A percentile compares a stretch with the other conserved stretches of the same genome.
Evolutionary conservation across 257 asterid genomes (phyloP).

Genomic region (Echites panduratus): DNA sequence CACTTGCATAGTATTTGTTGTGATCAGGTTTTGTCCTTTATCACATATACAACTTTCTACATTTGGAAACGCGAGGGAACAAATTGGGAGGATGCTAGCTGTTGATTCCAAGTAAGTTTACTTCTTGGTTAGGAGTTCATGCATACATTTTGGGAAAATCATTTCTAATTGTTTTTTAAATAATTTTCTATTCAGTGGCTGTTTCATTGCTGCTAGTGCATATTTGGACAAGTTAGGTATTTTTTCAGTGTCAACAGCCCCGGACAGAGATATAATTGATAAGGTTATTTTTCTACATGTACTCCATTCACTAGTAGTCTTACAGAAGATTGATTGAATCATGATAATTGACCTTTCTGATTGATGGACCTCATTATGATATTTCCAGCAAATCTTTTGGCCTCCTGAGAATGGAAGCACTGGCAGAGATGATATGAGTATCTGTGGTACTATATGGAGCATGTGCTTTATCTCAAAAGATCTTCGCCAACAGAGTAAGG

Average conservation of each 20-base stretch:
- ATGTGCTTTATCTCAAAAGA: conserved; percentile 92
- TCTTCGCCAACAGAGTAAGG: conserved; percentile 41
- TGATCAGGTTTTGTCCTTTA: conserved; percentile 63
- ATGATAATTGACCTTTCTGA: conserved; percentile 19
- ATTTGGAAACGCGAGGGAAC: conserved; percentile 74
- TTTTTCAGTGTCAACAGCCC: conserved; percentile 58
- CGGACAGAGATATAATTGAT: conserved; percentile 64
- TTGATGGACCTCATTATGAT: conserved; percentile 18
- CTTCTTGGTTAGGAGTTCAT: conserved; percentile 8
- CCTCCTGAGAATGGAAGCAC: conserved; percentile 62
- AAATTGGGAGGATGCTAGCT: conserved; percentile 90
- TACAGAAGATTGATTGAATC: conserved; percentile 5
- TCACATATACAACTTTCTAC: conserved; percentile 66
- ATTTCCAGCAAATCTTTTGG: conserved; percentile 51
- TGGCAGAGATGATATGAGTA: conserved; percentile 45
- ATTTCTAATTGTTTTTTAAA: conserved; percentile 34
- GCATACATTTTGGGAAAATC: neutral
- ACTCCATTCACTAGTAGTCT: neutral
- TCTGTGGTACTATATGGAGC: conserved; percentile 97
- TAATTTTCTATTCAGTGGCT: conserved; percentile 70
- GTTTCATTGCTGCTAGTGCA: conserved; percentile 91
- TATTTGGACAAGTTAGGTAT: conserved; percentile 79
- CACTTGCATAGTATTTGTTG: conserved; percentile 6
- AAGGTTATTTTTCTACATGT: conserved; percentile 43
- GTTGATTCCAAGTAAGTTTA: conserved; percentile 72